Evolutionary conservation across 345 rosid species (phyloP), one percentile per base, ranked within the genome.

Genomic region (Erodium maritimum): DNA sequence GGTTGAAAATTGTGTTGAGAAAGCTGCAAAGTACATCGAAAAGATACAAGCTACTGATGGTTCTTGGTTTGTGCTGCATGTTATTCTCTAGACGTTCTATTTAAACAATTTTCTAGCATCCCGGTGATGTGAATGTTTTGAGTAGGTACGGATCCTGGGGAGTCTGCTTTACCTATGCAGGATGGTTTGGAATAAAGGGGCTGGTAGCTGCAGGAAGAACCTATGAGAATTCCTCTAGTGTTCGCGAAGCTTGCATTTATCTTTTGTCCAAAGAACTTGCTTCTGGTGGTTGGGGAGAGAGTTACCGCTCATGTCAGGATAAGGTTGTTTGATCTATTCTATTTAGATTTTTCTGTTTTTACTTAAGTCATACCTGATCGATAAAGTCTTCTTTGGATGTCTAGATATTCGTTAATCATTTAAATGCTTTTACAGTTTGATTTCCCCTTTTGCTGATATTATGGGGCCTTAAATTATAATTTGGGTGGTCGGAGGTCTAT

Each of bases 211-310:
- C 76, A 16, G 95, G 99, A 63, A 89, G 72, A 71, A 82, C 67
- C 69, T 77, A 71, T 64, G 59, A 65, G 52, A 82, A 71, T 76
- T 81, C 79, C 60, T 66, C 83, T 56, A 63, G 74, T 65, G 70
- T 89, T 37, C 78, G 80, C 19, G 86, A 82, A 77, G 96, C 95
- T 65, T 89, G 94, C 58, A 78, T 85, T 37, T 89, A 86, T 79
- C 80, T 89, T 62, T 62, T 89, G 67, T 89, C 95, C 50, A 87
- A 87, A 75, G 96, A 93, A 76, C 69, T 69, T 57, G 58, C 81
- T 54, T 83, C 90, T 4, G 99, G 94, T 18, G 95, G 99, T 52
- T 93, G 99, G 99, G 98, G 96, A 72, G 96, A 91, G 77, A 88
- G 96, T 72, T 91, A 91, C 60, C 87, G 86, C 65, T 88, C 96